Evolutionary conservation across 2,329 filamentous ascomycete genomes (phyloP).

Genomic region (Penicillium sp.): DNA sequence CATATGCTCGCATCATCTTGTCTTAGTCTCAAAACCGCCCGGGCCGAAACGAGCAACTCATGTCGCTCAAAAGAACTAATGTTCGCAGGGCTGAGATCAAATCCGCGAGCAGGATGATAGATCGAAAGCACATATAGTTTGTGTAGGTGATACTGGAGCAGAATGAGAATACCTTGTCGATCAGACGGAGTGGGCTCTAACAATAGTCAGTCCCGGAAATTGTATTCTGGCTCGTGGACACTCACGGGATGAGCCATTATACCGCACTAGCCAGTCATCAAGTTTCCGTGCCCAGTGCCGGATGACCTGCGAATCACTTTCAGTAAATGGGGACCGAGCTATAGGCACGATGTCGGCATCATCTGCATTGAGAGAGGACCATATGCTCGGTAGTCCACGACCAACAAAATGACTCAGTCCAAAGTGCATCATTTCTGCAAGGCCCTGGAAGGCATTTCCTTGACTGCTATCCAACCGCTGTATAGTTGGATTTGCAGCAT

Average conservation of each 20-base stretch:
- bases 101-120: conserved; percentile 31
- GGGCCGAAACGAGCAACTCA: conserved; percentile 30
- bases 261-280: conserved; percentile 31
- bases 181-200: conserved; percentile 30
- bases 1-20: conserved; percentile 33
- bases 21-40: conserved; percentile 28
- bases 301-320: conserved; percentile 29
- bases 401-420: conserved; percentile 32
- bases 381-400: conserved; percentile 29
- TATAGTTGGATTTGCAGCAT: conserved; percentile 22
- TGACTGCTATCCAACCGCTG: conserved; percentile 21
- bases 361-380: conserved; percentile 27
- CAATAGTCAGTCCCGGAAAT: background rate
- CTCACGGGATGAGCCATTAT: conserved; percentile 30
- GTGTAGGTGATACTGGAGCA: conserved; percentile 33
- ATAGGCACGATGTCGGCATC: conserved; percentile 8
- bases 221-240: background rate
- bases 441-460: conserved; percentile 27
- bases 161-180: conserved; percentile 30
- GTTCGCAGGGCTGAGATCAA: conserved; percentile 28
- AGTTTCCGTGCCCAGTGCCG: conserved; percentile 29
- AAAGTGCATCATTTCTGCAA: conserved; percentile 32
- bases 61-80: conserved; percentile 28
- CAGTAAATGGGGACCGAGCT: conserved; percentile 24
- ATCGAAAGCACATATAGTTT: conserved; percentile 33